phyloP scores from a whole-genome alignment of 179 eudicot genomes.

The Vitellaria paradoxa region DNA sequence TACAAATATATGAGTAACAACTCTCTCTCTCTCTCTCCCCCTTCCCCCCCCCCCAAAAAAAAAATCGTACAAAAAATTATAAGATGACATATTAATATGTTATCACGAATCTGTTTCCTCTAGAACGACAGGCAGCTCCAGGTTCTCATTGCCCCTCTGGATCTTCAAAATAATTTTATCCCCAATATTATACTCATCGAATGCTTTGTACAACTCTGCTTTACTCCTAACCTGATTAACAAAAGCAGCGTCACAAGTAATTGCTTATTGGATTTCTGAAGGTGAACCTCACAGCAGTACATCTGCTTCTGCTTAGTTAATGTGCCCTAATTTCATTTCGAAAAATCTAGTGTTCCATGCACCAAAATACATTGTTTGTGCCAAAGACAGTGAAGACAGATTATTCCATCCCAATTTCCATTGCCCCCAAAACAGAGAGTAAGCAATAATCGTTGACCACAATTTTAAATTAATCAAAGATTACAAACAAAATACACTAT shows the following conservation, averaged over 20 bases:
- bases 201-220: slow-evolving; percentile 64
- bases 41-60: background rate
- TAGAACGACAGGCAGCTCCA: slow-evolving; percentile 64
- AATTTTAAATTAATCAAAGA: background rate
- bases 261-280: background rate
- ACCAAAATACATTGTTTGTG: background rate
- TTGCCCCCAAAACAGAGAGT: background rate
- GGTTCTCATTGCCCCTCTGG: slow-evolving; percentile 55
- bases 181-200: slow-evolving; percentile 81
- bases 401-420: background rate
- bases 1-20: background rate
- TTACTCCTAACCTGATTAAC: slow-evolving; percentile 71
- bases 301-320: background rate
- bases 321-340: background rate
- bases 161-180: slow-evolving; percentile 71
- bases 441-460: background rate
- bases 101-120: slow-evolving; percentile 60
- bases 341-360: background rate
- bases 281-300: background rate
- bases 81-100: background rate
- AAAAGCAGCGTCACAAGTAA: slow-evolving; percentile 5
- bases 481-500: background rate
- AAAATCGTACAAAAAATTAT: background rate
- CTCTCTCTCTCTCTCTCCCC: background rate
- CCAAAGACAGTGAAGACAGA: background rate